Base-by-base conservation (phyloP, 176 grass and related monocot genomes). In the Eragrostis curvula region DNA sequence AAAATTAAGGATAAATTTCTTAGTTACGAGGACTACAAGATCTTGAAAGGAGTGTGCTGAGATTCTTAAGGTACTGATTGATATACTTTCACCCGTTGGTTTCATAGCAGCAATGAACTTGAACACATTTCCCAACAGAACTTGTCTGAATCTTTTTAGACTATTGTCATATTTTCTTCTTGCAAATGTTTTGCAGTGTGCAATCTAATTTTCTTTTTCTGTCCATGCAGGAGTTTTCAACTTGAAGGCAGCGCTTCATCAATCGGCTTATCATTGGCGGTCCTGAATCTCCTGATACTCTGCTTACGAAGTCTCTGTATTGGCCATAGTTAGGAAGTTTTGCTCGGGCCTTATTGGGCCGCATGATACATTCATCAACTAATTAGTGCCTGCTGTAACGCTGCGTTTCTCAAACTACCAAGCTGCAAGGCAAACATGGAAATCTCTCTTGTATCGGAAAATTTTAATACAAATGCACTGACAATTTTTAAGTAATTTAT, bases 1-100 rank as follows among this genome's bases (percentile, higher is more conserved):
- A 97, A 97, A 87, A 87, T 95, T 69, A 98, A 98, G 87, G 96
- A 98, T 88, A 91, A 81, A 52, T 89, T 91, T 53, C 77, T 95
- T 47, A 93, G 85, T 46, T 85, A 79, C 11, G 85, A 95, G 51
- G 89, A 98, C n/a, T 98, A 95, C 80, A 91, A 81, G 40, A 90
- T 91, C 27, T 84, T 98, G 75, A 95, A 89, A 85, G 82, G 88
- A 39, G 66, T 90, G 52, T 78, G 55, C 25, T 90, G 73, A 82
- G 9, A 60, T 39, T 3, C 9, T 50, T 32, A 82, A 86, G 78
- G 83, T 82, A 82, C 3, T 12, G 5, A 39, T 9, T 28, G 2
- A 16, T 8, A n/a, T 62, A 79, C 27, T 45, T 48, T 81, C 25
- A 21, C 52, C 13, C 1, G 36, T 71, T 21, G 24, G 1, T 55